phyloP scores from a whole-genome alignment of 2,329 filamentous ascomycete species.

The Nigrograna mackinnonii region DNA sequence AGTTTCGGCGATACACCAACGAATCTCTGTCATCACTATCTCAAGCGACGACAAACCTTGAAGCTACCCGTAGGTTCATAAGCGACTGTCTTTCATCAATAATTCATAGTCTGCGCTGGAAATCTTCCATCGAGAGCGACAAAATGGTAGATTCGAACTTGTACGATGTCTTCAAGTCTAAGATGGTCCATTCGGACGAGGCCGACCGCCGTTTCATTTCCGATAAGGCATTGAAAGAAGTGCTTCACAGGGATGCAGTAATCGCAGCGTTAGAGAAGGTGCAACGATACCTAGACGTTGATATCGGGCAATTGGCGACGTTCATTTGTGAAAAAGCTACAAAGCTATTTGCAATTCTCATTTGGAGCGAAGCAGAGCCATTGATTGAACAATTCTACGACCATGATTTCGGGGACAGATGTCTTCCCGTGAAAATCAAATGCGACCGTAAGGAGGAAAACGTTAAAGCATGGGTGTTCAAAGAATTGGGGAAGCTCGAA shows the following conservation, averaged over 20 bases:
- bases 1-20: background rate
- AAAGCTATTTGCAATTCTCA: conserved; percentile 10
- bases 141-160: background rate
- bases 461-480: too few relatives aligned
- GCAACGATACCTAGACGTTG: background rate
- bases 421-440: conserved; percentile 3
- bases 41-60: background rate
- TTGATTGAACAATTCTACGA: conserved; percentile 11
- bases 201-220: background rate
- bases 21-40: background rate
- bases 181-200: background rate
- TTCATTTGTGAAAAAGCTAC: conserved; percentile 9
- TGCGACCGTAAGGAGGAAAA: too few relatives aligned
- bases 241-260: background rate
- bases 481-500: background rate
- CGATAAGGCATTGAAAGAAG: background rate
- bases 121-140: background rate
- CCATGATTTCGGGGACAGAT: conserved; percentile 5
- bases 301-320: background rate
- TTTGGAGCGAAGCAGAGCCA: background rate
- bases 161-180: background rate
- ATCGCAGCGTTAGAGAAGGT: background rate
- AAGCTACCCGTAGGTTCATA: background rate
- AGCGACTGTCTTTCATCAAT: background rate
- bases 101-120: background rate